Evolutionary conservation across 1,139 yeast species (phyloP), one percentile per base, ranked within the genome.

Genomic region (Taphrina deformans): DNA sequence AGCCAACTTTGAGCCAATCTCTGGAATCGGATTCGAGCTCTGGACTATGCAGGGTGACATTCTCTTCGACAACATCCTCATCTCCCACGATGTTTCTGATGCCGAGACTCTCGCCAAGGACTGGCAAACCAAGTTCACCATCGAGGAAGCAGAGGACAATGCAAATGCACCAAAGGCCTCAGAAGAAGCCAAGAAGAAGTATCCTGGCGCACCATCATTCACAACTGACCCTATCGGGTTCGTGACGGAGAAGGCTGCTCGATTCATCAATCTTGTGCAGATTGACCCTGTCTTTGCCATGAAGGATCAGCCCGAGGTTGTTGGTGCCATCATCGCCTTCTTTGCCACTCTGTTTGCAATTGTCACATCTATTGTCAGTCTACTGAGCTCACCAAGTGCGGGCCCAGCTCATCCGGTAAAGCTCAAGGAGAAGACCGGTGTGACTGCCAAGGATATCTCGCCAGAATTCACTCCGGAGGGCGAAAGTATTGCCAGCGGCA

Each of bases 21-120:
- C 91, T 29, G 96, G 88, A 7, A 72, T 92, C 64, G 96, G 96
- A 3, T 88, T 92, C 73, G 98, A 92, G 75, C 79, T 91, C 70
- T 91, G 97, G 96, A 84, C 95, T 65, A 87, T 91, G 86, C 88
- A 89, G 70, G 80, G 81, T 53, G 83, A 87, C 62, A 83, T 89
- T 60, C 71, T 89, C 73, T 89, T 92, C 73, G 90, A 89, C 75
- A 89, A 91, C 76, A 84, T 91, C 66, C 91, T 90, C 74, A 74
- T 92, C 69, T 97, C 97, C 14, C 93, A 89, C 73, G 85, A 89
- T 2, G 77, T 90, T 18, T 79, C 77, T 29, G 97, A 91, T 73
- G 97, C 97, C 7, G 97, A 91, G 77, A 69, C 73, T 14, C 80
- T 91, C 70, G 97, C 97, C 26, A 91, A 91, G 74, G 75, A 77